phyloP scores from a whole-genome alignment of 2,329 filamentous ascomycete species.

The Emergomyces orientalis region DNA sequence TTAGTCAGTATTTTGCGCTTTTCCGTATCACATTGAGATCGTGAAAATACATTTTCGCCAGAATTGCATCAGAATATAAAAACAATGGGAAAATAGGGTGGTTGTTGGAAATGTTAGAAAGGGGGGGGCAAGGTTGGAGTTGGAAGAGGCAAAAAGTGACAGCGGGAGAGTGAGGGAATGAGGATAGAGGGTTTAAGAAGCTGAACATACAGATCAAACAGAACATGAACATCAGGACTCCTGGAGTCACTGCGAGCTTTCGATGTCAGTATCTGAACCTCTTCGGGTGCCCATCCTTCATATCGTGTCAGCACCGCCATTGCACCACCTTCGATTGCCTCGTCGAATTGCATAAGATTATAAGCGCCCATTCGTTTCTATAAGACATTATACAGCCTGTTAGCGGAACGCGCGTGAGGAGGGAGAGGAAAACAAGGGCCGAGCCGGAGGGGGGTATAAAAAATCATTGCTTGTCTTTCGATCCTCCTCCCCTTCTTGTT shows the following conservation, averaged over 20 bases:
- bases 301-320: conserved; percentile 22
- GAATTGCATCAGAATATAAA: background rate
- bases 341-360: conserved; percentile 20
- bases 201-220: conserved; percentile 19
- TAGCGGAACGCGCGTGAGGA: background rate
- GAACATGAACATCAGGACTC: conserved; percentile 24
- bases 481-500: background rate
- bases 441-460: background rate
- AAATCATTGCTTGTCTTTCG: background rate
- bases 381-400: background rate
- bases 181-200: background rate
- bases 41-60: background rate
- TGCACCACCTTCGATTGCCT: conserved; percentile 22
- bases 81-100: background rate
- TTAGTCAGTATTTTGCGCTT: background rate
- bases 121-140: too few relatives aligned
- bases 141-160: background rate
- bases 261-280: conserved; percentile 24
- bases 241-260: conserved; percentile 26
- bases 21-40: background rate
- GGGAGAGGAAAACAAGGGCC: background rate
- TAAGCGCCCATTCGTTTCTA: conserved; percentile 21
- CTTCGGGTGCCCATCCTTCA: conserved; percentile 20
- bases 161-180: background rate
- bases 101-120: background rate